Percentiles rank a stretch among this genome's conserved stretches.
Evolutionary conservation across 2,329 filamentous ascomycete genomes (phyloP).

Genomic region (Pseudogymnoascus sp.): DNA sequence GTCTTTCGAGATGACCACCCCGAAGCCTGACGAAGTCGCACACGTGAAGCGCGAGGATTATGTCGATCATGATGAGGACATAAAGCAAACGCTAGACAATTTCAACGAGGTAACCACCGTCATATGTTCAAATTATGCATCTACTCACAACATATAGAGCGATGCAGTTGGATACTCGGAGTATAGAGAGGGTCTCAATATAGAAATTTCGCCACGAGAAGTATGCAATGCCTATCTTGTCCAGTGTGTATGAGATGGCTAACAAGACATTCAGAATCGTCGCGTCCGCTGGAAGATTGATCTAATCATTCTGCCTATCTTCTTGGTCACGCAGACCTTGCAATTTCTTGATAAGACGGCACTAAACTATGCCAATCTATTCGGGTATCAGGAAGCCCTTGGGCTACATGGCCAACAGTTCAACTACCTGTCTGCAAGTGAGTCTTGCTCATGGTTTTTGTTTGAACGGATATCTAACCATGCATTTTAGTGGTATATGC

Average conservation of each 20-base stretch:
- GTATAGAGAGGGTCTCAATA: conserved; percentile 3
- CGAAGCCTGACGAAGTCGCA: background rate
- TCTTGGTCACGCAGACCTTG: conserved; percentile 13
- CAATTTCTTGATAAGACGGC: conserved; percentile 13
- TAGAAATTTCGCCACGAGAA: conserved; percentile 4
- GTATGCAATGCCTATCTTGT: background rate
- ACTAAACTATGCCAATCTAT: conserved; percentile 22
- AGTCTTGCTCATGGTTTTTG: background rate
- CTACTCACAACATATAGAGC: background rate
- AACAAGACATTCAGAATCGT: background rate
- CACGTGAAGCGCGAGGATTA: background rate
- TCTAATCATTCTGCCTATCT: conserved; percentile 10
- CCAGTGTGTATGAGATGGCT: background rate
- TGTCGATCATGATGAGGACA: background rate
- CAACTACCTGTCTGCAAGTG: conserved; percentile 30
- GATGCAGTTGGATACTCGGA: conserved; percentile 8
- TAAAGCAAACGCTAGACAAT: background rate
- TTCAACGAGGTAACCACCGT: conserved; percentile 1
- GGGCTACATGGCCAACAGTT: conserved; percentile 28
- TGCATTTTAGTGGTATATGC: conserved; percentile 29
- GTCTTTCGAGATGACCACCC: background rate
- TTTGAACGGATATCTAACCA: background rate
- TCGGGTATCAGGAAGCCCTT: conserved; percentile 30
- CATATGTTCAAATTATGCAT: background rate
- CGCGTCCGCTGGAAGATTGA: conserved; percentile 10